A percentile compares a stretch with the other conserved stretches of the same genome.
These are phyloP conservation scores for Chenopodium album DNA, from an alignment of 148 eudicot species.

Conservation along the genomic window DNA sequence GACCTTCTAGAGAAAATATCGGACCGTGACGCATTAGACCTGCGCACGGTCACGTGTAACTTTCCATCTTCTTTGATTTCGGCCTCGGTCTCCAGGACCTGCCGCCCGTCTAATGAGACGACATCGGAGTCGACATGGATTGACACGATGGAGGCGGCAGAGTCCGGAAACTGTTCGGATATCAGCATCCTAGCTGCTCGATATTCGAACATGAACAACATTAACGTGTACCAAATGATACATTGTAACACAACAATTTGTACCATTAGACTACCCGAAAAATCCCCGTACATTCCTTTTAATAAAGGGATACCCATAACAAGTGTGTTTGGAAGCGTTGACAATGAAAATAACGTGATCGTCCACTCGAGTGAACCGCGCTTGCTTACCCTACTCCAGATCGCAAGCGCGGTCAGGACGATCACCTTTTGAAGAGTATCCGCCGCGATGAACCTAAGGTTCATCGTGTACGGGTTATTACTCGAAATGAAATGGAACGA, in stretches of 20 bases:
- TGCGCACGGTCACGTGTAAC: slow-evolving; percentile 75
- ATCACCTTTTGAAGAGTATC: slow-evolving; percentile 81
- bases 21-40: slow-evolving; percentile 74
- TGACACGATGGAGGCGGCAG: slow-evolving; percentile 83
- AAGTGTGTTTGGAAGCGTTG: slow-evolving; percentile 88
- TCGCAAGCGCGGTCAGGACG: slow-evolving; percentile 42
- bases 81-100: slow-evolving; percentile 66
- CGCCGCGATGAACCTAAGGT: slow-evolving; percentile 76
- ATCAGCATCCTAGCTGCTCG: slow-evolving; percentile 75
- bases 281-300: slow-evolving; percentile 90
- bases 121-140: slow-evolving; percentile 89
- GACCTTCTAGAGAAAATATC: slow-evolving; percentile 74
- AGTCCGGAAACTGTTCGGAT: slow-evolving; percentile 87
- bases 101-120: slow-evolving; percentile 73
- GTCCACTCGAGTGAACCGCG: slow-evolving; percentile 82
- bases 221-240: slow-evolving; percentile 89
- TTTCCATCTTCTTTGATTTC: slow-evolving; percentile 82
- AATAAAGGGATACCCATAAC: slow-evolving; percentile 95
- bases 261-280: slow-evolving; percentile 84
- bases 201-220: slow-evolving; percentile 91
- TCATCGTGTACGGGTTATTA: slow-evolving; percentile 81
- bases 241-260: slow-evolving; percentile 91
- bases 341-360: slow-evolving; percentile 76
- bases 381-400: slow-evolving; percentile 56
- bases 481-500: slow-evolving; percentile 87